phyloP scores from a whole-genome alignment of 2,329 filamentous ascomycete species.

The Neofusicoccum cordaticola region DNA sequence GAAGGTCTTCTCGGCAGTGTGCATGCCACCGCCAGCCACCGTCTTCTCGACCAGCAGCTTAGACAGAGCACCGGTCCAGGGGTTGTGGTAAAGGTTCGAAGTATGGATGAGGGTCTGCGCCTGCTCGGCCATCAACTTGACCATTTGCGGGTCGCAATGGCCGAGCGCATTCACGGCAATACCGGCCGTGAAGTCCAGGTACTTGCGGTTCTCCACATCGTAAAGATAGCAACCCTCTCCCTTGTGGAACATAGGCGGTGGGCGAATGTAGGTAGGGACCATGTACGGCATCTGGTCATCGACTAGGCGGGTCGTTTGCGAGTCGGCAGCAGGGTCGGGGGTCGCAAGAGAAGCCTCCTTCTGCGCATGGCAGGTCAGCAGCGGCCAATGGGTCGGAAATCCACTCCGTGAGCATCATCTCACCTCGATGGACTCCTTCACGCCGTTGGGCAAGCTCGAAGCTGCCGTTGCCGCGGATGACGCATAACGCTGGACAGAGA shows the following conservation, averaged over 20 bases:
- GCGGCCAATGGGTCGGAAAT: not conserved
- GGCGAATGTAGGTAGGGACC: constrained; percentile 92
- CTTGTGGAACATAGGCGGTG: constrained; percentile 82
- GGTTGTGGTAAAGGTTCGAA: constrained; percentile 96
- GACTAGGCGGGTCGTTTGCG: constrained; percentile 71
- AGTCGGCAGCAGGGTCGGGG: constrained; percentile 71
- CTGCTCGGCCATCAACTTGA: constrained; percentile 73
- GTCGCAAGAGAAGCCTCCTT: constrained; percentile 53
- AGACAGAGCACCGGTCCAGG: constrained; percentile 87
- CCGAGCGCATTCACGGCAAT: constrained; percentile 94
- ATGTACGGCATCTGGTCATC: constrained; percentile 79
- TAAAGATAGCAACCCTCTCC: constrained; percentile 85
- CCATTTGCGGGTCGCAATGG: constrained; percentile 80
- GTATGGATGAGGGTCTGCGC: constrained; percentile 76
- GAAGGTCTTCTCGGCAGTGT: constrained; percentile 75
- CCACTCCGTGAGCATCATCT: constrained; percentile 9
- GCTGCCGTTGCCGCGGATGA: constrained; percentile 37
- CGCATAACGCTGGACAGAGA: constrained; percentile 30
- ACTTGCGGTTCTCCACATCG: constrained; percentile 84
- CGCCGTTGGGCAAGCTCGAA: constrained; percentile 41
- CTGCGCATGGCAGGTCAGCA: constrained; percentile 20
- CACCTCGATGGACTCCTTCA: constrained; percentile 43
- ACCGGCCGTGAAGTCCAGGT: constrained; percentile 91
- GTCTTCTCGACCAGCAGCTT: constrained; percentile 83
- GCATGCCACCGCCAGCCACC: constrained; percentile 74